phyloP scores from a whole-genome alignment of 331 rosid species.

The Stylosanthes scabra region DNA sequence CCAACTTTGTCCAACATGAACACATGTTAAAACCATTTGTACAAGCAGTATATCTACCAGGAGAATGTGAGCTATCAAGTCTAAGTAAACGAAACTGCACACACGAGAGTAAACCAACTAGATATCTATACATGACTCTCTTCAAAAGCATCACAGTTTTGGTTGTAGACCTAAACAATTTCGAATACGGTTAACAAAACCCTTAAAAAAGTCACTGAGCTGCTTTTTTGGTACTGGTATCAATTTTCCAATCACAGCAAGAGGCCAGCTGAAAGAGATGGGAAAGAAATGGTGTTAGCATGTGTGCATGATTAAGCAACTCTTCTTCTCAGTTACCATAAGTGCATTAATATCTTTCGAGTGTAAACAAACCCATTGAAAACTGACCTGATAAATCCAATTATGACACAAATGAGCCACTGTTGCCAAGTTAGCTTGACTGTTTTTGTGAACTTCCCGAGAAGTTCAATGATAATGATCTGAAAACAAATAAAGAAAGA shows the following conservation, averaged over 20 bases:
- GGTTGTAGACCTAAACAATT: too few species aligned
- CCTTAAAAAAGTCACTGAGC: constrained; percentile 15
- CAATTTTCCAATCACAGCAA: constrained; percentile 76
- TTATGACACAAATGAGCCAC: constrained; percentile 71
- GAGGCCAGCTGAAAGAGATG: constrained; percentile 80
- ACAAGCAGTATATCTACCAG: constrained; percentile 10
- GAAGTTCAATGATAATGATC: constrained; percentile 77
- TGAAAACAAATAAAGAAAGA: constrained; percentile 32
- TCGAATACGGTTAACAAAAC: not conserved
- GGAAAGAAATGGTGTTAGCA: constrained; percentile 39
- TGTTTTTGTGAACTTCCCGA: constrained; percentile 76
- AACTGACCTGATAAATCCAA: constrained; percentile 76
- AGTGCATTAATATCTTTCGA: not conserved
- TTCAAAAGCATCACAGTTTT: not conserved
- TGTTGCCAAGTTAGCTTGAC: constrained; percentile 74
- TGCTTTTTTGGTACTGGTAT: constrained; percentile 66
- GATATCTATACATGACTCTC: not conserved
- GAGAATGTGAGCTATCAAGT: constrained; percentile 13
- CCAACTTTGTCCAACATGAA: not conserved
- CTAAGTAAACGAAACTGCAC: not conserved
- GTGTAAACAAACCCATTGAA: not conserved
- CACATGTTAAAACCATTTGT: constrained; percentile 1
- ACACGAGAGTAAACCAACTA: constrained; percentile 5
- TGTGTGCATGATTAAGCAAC: constrained; percentile 14
- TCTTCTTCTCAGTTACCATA: constrained; percentile 11